Conservation (phyloP, 1,139 yeast species). For the Pichia norvegensis region DNA sequence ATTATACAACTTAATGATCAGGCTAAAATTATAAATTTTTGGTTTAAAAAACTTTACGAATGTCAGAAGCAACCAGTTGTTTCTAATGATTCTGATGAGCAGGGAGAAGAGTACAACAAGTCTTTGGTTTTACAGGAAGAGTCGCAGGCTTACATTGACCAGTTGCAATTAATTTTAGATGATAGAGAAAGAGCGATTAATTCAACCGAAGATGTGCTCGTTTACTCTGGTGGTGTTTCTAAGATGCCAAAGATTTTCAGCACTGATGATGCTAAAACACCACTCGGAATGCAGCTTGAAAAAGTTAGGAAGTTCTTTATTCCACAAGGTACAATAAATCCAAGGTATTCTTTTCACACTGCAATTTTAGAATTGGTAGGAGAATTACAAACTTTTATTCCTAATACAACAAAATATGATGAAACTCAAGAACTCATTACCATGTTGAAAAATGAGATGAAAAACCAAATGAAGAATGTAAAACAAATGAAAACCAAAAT, state of each 20-base stretch:
- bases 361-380: slow-evolving; percentile 13
- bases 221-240: slow-evolving; percentile 3
- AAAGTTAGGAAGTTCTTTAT: slow-evolving; percentile 26
- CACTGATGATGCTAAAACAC: neutral
- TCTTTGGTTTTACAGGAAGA: slow-evolving; percentile 69
- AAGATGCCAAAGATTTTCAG: slow-evolving; percentile 4
- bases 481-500: slow-evolving; percentile 31
- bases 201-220: slow-evolving; percentile 27
- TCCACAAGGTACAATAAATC: slow-evolving; percentile 28
- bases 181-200: slow-evolving; percentile 47
- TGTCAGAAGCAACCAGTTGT: slow-evolving; percentile 38
- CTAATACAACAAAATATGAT: slow-evolving; percentile 4
- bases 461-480: slow-evolving; percentile 19
- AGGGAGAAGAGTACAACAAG: slow-evolving; percentile 72
- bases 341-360: slow-evolving; percentile 21
- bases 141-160: slow-evolving; percentile 56
- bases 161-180: slow-evolving; percentile 45
- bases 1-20: slow-evolving; percentile 46
- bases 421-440: slow-evolving; percentile 5
- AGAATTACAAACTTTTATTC: slow-evolving; percentile 3
- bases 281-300: slow-evolving; percentile 28
- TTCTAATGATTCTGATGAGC: slow-evolving; percentile 30
- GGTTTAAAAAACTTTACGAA: slow-evolving; percentile 41
- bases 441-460: slow-evolving; percentile 20
- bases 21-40: slow-evolving; percentile 44